Conservation (phyloP, 140 eudicot species). For the Stevia rebaudiana region DNA sequence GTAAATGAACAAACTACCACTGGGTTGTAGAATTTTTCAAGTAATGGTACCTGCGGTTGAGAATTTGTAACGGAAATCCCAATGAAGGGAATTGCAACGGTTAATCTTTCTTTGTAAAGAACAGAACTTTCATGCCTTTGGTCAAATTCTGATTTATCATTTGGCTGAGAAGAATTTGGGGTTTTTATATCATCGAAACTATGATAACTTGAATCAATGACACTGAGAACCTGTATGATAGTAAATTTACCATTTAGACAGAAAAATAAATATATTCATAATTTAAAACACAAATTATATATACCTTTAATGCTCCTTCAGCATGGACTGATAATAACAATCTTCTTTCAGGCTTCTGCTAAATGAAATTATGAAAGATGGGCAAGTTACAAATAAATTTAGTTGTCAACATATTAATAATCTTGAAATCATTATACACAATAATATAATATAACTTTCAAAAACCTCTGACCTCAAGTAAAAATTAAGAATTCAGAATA, state of each 20-base stretch:
- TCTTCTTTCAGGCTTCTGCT: constrained; percentile 86
- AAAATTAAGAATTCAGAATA: background rate
- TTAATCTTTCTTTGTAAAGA: constrained; percentile 60
- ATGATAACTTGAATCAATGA: constrained; percentile 87
- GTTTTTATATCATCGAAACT: constrained; percentile 49
- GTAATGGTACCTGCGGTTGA: constrained; percentile 59
- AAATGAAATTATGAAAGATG: constrained; percentile 14
- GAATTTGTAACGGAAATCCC: constrained; percentile 90
- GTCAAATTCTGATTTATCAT: constrained; percentile 36
- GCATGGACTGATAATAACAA: constrained; percentile 83
- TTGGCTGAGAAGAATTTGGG: constrained; percentile 33
- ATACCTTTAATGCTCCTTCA: constrained; percentile 95
- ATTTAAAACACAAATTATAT: constrained; percentile 17
- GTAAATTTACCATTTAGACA: constrained; percentile 13
- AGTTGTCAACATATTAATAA: background rate
- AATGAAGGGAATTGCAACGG: constrained; percentile 63
- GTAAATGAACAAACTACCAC: background rate
- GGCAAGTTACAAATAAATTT: background rate
- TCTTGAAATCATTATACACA: background rate
- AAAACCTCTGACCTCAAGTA: constrained; percentile 1
- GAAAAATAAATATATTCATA: background rate
- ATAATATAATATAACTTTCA: background rate
- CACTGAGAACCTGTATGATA: constrained; percentile 68
- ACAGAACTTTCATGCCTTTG: constrained; percentile 36
- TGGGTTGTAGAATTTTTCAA: background rate